phyloP scores from a whole-genome alignment of 1,284 basidiomycete genomes.

The Pseudozyma sp. region DNA sequence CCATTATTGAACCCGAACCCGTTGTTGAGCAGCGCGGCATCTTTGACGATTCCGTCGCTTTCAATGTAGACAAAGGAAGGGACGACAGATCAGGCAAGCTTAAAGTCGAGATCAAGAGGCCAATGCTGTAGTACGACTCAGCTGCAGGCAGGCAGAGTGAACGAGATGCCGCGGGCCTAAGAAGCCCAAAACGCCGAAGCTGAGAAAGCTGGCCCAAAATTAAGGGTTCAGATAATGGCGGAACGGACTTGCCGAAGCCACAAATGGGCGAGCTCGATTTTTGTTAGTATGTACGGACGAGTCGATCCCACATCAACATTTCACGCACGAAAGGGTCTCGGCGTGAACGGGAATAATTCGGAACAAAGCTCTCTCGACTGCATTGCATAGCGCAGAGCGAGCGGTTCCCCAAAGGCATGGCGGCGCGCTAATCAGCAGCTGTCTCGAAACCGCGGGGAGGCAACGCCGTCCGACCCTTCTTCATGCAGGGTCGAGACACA shows the following conservation, averaged over 20 bases:
- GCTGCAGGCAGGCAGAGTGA: not conserved
- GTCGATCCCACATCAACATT: no score
- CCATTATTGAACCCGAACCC: not conserved
- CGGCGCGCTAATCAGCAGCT: slow-evolving; percentile 11
- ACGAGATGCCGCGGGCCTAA: no score
- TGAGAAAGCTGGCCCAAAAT: no score
- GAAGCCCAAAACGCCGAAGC: no score
- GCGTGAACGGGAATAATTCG: no score
- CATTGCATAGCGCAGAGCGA: no score
- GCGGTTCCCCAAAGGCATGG: not conserved
- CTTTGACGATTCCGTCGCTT: not conserved
- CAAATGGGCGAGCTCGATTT: no score
- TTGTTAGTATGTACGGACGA: no score
- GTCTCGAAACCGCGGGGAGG: slow-evolving; percentile 1
- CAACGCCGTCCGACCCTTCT: not conserved
- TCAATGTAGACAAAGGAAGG: not conserved
- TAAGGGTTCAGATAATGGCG: not conserved
- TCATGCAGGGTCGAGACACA: slow-evolving; percentile 4
- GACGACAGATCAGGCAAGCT: not conserved
- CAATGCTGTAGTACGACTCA: slow-evolving; percentile 1
- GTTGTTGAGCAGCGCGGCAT: not conserved
- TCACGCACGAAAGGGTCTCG: no score
- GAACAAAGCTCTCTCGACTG: no score
- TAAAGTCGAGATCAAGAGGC: not conserved
- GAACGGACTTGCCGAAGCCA: slow-evolving; percentile 6